Evolutionary conservation across 1,284 basidiomycete genomes (phyloP).

Genomic region (Ustilago shanxiensis): DNA sequence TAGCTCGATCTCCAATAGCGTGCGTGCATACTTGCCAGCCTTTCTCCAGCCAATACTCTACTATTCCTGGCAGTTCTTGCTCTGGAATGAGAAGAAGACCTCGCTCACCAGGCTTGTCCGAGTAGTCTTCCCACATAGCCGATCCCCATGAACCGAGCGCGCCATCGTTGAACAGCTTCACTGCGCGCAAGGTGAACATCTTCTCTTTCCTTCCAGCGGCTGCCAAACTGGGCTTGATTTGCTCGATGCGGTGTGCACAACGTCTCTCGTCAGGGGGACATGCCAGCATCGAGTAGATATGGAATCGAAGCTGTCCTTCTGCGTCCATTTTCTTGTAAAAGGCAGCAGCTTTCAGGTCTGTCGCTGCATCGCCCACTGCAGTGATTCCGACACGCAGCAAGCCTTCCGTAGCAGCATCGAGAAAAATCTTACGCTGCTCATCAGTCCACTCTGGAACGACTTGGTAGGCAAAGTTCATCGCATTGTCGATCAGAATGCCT

Average conservation of each 20-base stretch:
- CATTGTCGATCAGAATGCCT: slow-evolving; percentile 73
- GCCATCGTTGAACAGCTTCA: slow-evolving; percentile 87
- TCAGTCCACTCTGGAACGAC: slow-evolving; percentile 57
- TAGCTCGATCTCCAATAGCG: slow-evolving; percentile 91
- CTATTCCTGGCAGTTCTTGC: slow-evolving; percentile 34
- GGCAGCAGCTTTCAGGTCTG: slow-evolving; percentile 33
- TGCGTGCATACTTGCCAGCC: slow-evolving; percentile 73
- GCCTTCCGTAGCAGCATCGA: slow-evolving; percentile 77
- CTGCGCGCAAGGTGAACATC: slow-evolving; percentile 62
- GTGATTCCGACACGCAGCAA: slow-evolving; percentile 79
- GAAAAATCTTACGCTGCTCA: slow-evolving; percentile 76
- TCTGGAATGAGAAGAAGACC: slow-evolving; percentile 50
- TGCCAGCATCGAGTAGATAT: slow-evolving; percentile 57
- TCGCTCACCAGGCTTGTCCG: slow-evolving; percentile 73
- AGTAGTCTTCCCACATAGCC: slow-evolving; percentile 84
- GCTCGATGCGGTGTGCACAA: slow-evolving; percentile 34
- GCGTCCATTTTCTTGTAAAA: slow-evolving; percentile 49
- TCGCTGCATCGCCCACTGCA: slow-evolving; percentile 59
- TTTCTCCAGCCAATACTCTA: slow-evolving; percentile 50
- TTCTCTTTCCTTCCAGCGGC: neutral
- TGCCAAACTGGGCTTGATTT: slow-evolving; percentile 5
- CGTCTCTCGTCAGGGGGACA: slow-evolving; percentile 41
- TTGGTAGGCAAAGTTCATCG: slow-evolving; percentile 63
- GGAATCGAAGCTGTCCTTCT: slow-evolving; percentile 38
- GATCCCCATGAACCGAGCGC: slow-evolving; percentile 93